phyloP scores from a whole-genome alignment of 192 early-diverging fungal species.

The Coemansia sp. region DNA sequence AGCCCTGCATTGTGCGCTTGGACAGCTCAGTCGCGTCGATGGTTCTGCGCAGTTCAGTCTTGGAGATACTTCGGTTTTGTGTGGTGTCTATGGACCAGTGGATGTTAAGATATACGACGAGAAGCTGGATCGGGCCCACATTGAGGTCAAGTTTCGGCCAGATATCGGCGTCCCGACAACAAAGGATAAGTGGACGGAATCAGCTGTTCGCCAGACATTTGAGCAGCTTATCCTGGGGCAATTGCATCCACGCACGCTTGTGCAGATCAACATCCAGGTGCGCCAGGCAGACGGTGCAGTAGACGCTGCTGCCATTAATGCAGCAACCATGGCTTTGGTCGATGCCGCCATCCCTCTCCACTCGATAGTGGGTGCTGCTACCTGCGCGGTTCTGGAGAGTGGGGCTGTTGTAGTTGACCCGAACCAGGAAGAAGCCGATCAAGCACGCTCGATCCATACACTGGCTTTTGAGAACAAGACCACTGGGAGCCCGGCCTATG shows the following conservation, averaged over 20 bases:
- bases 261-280: conserved; percentile 86
- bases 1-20: conserved; percentile 67
- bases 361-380: conserved; percentile 65
- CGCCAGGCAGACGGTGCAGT: conserved; percentile 84
- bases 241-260: conserved; percentile 81
- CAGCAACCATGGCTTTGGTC: conserved; percentile 76
- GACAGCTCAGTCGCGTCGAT: conserved; percentile 72
- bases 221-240: conserved; percentile 73
- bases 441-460: conserved; percentile 72
- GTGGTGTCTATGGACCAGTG: conserved; percentile 82
- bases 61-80: conserved; percentile 74
- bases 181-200: conserved; percentile 74
- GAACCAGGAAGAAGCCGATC: conserved; percentile 66
- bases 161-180: conserved; percentile 62
- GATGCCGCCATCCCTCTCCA: conserved; percentile 88
- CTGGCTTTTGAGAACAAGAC: conserved; percentile 66
- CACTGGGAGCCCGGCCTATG: conserved; percentile 51
- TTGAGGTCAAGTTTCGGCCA: conserved; percentile 79
- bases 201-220: conserved; percentile 66
- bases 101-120: conserved; percentile 86
- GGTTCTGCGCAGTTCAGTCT: conserved; percentile 82
- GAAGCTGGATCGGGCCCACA: conserved; percentile 78
- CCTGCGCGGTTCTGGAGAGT: conserved; percentile 65
- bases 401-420: conserved; percentile 75
- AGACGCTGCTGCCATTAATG: conserved; percentile 76